These are phyloP conservation scores for Xylariaceae sp. DNA, from an alignment of 2,329 filamentous ascomycete genomes.

Conservation along the genomic window DNA sequence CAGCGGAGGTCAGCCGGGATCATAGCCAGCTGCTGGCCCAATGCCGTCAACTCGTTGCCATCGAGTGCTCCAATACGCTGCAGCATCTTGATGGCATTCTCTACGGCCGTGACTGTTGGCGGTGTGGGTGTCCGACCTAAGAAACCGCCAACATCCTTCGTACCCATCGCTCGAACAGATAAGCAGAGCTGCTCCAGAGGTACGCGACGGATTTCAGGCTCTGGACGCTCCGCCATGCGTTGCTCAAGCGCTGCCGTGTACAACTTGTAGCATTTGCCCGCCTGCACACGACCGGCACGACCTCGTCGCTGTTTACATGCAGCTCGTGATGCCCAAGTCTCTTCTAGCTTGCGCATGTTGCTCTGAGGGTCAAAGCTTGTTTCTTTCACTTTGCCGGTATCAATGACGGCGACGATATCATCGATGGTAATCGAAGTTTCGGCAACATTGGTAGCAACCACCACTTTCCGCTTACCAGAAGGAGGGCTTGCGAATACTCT, in stretches of 20 bases:
- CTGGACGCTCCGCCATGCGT: conserved; percentile 81
- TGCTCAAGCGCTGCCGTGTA: conserved; percentile 82
- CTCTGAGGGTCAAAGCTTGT: conserved; percentile 87
- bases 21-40: conserved; percentile 91
- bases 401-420: conserved; percentile 92
- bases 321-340: conserved; percentile 90
- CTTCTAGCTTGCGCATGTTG: conserved; percentile 90
- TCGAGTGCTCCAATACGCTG: conserved; percentile 84
- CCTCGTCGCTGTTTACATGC: conserved; percentile 93
- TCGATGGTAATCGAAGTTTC: conserved; percentile 99
- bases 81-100: conserved; percentile 74
- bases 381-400: conserved; percentile 93
- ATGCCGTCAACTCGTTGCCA: conserved; percentile 78
- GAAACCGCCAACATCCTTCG: conserved; percentile 74
- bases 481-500: conserved; percentile 77
- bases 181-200: conserved; percentile 91
- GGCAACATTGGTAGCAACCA: conserved; percentile 93
- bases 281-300: conserved; percentile 86
- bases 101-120: conserved; percentile 77
- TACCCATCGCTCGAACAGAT: conserved; percentile 91
- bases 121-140: conserved; percentile 83
- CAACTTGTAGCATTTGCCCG: conserved; percentile 90
- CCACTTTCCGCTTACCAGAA: conserved; percentile 77
- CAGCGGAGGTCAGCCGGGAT: conserved; percentile 90
- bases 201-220: conserved; percentile 89